phyloP scores from a whole-genome alignment of 2,329 filamentous ascomycete genomes.

The Colletotrichum sp. region DNA sequence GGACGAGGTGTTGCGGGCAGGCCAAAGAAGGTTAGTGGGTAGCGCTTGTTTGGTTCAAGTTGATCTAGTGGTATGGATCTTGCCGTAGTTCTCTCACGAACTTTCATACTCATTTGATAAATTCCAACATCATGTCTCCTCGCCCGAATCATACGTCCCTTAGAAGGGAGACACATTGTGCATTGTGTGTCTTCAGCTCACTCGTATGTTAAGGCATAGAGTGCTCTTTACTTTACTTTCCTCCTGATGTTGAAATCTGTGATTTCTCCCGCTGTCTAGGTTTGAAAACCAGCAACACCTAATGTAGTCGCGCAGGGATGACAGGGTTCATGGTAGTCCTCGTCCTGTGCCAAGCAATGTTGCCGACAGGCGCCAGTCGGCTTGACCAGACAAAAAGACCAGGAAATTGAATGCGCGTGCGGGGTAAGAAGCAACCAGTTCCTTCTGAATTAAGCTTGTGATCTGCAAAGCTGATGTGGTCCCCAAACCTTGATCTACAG shows the following conservation, averaged over 20 bases:
- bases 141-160: fast-evolving
- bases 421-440: neutral
- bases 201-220: fast-evolving
- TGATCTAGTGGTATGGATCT: neutral
- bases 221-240: fast-evolving
- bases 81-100: neutral
- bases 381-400: neutral
- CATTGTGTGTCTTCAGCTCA: neutral
- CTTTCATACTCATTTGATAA: neutral
- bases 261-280: neutral
- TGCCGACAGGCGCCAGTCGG: neutral
- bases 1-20: neutral
- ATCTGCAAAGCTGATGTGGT: neutral
- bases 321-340: neutral
- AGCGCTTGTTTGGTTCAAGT: neutral
- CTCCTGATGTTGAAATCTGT: neutral
- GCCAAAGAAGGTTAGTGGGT: neutral
- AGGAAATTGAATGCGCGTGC: neutral
- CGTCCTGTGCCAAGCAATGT: neutral
- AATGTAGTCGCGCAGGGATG: neutral
- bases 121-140: neutral
- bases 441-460: neutral
- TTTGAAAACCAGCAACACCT: neutral
- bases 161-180: neutral
- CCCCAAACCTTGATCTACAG: neutral